phyloP scores from a whole-genome alignment of 2,329 filamentous ascomycete genomes.

The Phialophora tarda region DNA sequence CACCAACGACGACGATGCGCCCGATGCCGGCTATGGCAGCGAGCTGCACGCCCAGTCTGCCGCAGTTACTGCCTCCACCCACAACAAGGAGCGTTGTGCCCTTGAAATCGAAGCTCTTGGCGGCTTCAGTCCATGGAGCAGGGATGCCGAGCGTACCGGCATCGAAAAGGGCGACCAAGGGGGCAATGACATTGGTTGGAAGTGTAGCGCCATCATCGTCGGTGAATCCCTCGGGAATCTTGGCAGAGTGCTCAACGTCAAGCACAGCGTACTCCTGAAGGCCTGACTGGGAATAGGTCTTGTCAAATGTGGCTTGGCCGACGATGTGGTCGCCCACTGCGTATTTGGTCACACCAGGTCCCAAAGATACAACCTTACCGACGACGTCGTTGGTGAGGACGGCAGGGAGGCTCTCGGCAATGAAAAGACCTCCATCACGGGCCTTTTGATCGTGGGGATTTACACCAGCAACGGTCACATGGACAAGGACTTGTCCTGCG shows the following conservation, averaged over 20 bases:
- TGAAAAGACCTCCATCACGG: conserved; percentile 48
- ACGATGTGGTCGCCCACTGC: conserved; percentile 46
- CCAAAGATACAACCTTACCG: conserved; percentile 44
- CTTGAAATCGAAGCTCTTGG: conserved; percentile 35
- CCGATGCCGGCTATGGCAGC: conserved; percentile 44
- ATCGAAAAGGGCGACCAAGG: conserved; percentile 47
- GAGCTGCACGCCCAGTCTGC: conserved; percentile 40
- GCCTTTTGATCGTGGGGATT: conserved; percentile 51
- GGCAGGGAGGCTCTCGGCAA: conserved; percentile 42
- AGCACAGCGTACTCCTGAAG: conserved; percentile 50
- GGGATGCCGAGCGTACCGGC: conserved; percentile 42
- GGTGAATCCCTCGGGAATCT: conserved; percentile 45
- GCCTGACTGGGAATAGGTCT: conserved; percentile 35
- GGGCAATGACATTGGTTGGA: conserved; percentile 47
- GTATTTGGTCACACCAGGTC: conserved; percentile 38
- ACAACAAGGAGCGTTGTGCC: conserved; percentile 38
- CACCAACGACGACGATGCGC: conserved; percentile 48
- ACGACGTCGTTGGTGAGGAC: conserved; percentile 47
- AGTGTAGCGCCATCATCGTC: conserved; percentile 49
- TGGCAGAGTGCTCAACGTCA: conserved; percentile 42
- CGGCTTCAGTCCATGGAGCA: conserved; percentile 30
- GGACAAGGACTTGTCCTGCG: conserved; percentile 47
- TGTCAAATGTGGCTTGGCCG: conserved; percentile 36
- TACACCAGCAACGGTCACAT: conserved; percentile 45
- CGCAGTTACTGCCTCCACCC: conserved; percentile 41